Evolutionary conservation across 2,329 filamentous ascomycete species (phyloP).

Genomic region (Harringtonia aguacate): DNA sequence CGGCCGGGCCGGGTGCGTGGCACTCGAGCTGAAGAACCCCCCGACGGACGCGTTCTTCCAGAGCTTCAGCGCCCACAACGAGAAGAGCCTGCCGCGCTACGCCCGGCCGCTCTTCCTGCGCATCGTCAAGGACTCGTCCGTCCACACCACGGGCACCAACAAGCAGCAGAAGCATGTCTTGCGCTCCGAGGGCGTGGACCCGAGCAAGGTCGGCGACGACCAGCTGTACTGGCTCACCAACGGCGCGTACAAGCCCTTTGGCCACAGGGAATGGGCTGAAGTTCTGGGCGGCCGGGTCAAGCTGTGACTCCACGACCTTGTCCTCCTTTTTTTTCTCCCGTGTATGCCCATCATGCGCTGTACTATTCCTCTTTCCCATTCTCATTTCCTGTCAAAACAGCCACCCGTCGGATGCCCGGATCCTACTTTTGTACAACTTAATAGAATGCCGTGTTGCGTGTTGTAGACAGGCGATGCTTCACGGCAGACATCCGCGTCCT

Average conservation of each 20-base stretch:
- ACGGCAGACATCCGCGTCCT: no score
- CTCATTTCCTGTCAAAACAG: no score
- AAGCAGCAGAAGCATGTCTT: slow-evolving; percentile 78
- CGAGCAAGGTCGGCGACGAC: slow-evolving; percentile 37
- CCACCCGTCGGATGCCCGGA: no score
- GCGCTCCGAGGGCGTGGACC: slow-evolving; percentile 64
- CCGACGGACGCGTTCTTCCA: slow-evolving; percentile 32
- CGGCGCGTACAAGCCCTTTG: slow-evolving; percentile 58
- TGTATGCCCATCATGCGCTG: background rate
- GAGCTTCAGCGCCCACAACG: slow-evolving; percentile 51
- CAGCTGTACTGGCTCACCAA: slow-evolving; percentile 54
- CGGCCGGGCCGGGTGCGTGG: slow-evolving; percentile 68
- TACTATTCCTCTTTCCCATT: background rate
- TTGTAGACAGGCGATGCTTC: no score
- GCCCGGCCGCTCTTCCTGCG: slow-evolving; percentile 72
- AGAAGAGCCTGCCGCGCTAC: slow-evolving; percentile 54
- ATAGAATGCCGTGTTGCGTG: no score
- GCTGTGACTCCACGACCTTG: slow-evolving; percentile 32
- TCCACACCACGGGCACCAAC: slow-evolving; percentile 69
- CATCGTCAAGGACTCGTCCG: slow-evolving; percentile 42
- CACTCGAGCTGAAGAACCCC: slow-evolving; percentile 29
- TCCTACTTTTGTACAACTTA: no score
- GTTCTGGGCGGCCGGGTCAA: slow-evolving; percentile 60
- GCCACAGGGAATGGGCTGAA: slow-evolving; percentile 54
- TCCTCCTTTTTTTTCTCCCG: background rate